phyloP scores from a whole-genome alignment of 2,329 filamentous ascomycete species.

The Ustilaginoidea virens region DNA sequence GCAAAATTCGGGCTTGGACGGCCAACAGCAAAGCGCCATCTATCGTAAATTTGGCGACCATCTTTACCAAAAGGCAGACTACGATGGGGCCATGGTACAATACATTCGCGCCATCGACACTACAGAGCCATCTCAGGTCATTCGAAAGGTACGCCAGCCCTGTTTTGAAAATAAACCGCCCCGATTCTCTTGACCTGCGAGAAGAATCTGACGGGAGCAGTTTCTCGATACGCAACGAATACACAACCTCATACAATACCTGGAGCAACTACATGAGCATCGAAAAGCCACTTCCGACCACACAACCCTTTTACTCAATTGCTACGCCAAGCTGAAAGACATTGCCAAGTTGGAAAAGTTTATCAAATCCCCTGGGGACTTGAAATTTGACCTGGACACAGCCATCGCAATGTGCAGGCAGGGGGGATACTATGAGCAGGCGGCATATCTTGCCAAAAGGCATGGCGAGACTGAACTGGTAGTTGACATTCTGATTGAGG shows the following conservation, averaged over 20 bases:
- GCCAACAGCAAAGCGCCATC: slow-evolving; percentile 74
- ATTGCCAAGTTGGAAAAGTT: slow-evolving; percentile 92
- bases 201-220: slow-evolving; percentile 29
- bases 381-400: slow-evolving; percentile 94
- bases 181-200: neutral
- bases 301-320: slow-evolving; percentile 86
- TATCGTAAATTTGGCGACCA: slow-evolving; percentile 90
- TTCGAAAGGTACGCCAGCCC: slow-evolving; percentile 67
- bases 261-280: slow-evolving; percentile 91
- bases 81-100: slow-evolving; percentile 97
- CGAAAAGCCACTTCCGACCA: slow-evolving; percentile 89
- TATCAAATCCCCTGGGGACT: slow-evolving; percentile 85
- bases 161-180: no score
- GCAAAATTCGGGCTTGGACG: slow-evolving; percentile 71
- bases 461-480: slow-evolving; percentile 89
- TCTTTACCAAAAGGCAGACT: slow-evolving; percentile 87
- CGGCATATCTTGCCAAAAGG: slow-evolving; percentile 85
- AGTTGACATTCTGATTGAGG: slow-evolving; percentile 89
- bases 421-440: slow-evolving; percentile 92
- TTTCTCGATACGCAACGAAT: slow-evolving; percentile 96
- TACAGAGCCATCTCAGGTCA: slow-evolving; percentile 91
- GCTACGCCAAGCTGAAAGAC: slow-evolving; percentile 95
- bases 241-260: slow-evolving; percentile 90
- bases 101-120: slow-evolving; percentile 93
- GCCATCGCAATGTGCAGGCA: slow-evolving; percentile 96